phyloP scores from a whole-genome alignment of 176 grass and related monocot species.

The Hyparrhenia diplandra region DNA sequence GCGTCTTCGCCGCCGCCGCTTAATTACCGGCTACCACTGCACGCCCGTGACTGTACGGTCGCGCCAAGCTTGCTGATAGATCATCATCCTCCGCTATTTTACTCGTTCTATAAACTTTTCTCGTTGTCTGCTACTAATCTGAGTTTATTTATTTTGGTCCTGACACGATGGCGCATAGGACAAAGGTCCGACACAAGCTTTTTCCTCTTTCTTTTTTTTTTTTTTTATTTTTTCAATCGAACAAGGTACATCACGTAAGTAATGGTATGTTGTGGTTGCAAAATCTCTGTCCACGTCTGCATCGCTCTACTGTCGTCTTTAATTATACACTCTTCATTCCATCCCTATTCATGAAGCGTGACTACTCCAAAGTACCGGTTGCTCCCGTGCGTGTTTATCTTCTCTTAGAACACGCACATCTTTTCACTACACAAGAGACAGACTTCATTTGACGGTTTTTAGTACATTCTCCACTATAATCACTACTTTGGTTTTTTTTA shows the following conservation, averaged over 20 bases:
- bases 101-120: neutral
- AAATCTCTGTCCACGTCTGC: neutral
- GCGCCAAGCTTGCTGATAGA: neutral
- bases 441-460: too few relatives aligned
- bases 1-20: neutral
- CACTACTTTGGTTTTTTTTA: too few relatives aligned
- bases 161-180: neutral
- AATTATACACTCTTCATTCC: neutral
- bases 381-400: too few relatives aligned
- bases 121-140: neutral
- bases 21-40: neutral
- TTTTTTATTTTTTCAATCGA: neutral
- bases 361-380: neutral
- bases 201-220: neutral
- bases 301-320: neutral
- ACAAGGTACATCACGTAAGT: neutral
- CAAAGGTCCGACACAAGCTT: neutral
- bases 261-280: neutral
- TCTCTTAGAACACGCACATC: too few relatives aligned
- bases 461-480: too few relatives aligned
- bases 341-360: neutral
- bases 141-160: neutral
- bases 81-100: neutral
- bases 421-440: too few relatives aligned
- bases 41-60: conserved; percentile 6